phyloP scores from a whole-genome alignment of 345 rosid genomes.

The Hevea brasiliensis region DNA sequence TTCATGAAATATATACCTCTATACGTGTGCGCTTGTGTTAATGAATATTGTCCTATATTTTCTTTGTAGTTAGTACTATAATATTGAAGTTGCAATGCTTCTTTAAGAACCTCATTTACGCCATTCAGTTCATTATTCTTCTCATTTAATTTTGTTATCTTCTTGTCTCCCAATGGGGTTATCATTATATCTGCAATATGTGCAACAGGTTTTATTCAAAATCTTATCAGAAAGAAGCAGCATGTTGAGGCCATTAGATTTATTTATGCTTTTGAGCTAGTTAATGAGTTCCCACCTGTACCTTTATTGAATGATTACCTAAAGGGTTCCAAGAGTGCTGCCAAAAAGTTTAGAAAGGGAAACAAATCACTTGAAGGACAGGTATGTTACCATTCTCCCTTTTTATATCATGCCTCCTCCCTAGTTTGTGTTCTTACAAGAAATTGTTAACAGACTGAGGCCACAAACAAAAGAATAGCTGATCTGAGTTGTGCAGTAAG shows the following conservation, averaged over 20 bases:
- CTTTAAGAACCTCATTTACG: neutral
- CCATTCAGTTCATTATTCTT: neutral
- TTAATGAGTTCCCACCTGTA: slow-evolving; percentile 28
- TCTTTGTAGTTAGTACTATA: neutral
- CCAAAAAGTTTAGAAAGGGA: slow-evolving; percentile 4
- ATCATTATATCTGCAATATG: neutral
- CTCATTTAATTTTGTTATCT: slow-evolving; percentile 1
- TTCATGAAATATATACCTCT: neutral
- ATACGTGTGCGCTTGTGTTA: neutral
- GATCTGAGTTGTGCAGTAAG: slow-evolving; percentile 11
- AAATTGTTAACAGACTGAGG: slow-evolving; percentile 26
- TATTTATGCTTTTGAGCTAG: slow-evolving; percentile 34
- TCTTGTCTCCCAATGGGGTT: neutral
- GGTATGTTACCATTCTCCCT: slow-evolving; percentile 23
- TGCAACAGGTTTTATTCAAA: slow-evolving; percentile 34
- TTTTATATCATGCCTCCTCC: neutral
- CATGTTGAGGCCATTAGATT: slow-evolving; percentile 30
- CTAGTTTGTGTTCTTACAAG: neutral
- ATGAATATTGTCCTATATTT: neutral
- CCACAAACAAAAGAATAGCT: slow-evolving; percentile 21
- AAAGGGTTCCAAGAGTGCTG: neutral
- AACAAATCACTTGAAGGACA: slow-evolving; percentile 8
- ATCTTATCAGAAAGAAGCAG: slow-evolving; percentile 30
- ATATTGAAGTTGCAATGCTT: neutral
- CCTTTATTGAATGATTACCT: slow-evolving; percentile 24